These are phyloP conservation scores for Posidonia oceanica DNA, from an alignment of 116 monocot species.

Conservation along the genomic window DNA sequence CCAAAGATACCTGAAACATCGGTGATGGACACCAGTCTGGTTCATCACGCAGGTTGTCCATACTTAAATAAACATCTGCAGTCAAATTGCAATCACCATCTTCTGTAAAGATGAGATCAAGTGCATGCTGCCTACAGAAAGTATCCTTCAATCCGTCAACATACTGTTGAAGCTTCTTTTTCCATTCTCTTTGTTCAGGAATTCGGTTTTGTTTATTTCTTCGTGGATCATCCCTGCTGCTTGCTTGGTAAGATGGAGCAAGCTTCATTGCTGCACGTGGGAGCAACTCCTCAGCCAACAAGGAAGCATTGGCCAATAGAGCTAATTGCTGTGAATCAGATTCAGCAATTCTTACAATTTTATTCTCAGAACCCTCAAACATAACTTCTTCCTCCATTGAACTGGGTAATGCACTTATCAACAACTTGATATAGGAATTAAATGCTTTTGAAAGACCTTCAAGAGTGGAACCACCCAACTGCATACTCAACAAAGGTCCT, in stretches of 20 bases:
- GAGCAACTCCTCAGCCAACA: slow-evolving; percentile 85
- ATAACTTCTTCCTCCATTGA: slow-evolving; percentile 80
- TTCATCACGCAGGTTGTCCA: slow-evolving; percentile 55
- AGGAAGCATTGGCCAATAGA: slow-evolving; percentile 92
- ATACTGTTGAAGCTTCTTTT: slow-evolving; percentile 60
- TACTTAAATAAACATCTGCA: slow-evolving; percentile 79
- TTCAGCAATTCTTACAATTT: slow-evolving; percentile 80
- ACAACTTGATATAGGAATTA: slow-evolving; percentile 63
- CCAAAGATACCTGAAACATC: slow-evolving; percentile 69
- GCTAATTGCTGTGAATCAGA: slow-evolving; percentile 87
- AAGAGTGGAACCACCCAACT: slow-evolving; percentile 73
- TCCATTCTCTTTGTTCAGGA: slow-evolving; percentile 94
- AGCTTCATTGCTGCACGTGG: slow-evolving; percentile 90
- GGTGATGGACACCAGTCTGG: slow-evolving; percentile 72
- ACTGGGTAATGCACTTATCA: slow-evolving; percentile 82
- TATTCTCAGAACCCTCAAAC: slow-evolving; percentile 64
- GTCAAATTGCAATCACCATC: slow-evolving; percentile 70
- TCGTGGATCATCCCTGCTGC: slow-evolving; percentile 37
- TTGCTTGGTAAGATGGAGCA: slow-evolving; percentile 37
- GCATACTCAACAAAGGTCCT: slow-evolving; percentile 85
- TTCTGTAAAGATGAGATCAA: slow-evolving; percentile 96
- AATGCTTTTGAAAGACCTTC: slow-evolving; percentile 87
- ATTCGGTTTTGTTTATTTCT: slow-evolving; percentile 49
- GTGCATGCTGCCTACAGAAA: slow-evolving; percentile 96
- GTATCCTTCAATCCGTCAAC: slow-evolving; percentile 72